phyloP scores from a whole-genome alignment of 805 yeast species.

The Metschnikowia borealis region DNA sequence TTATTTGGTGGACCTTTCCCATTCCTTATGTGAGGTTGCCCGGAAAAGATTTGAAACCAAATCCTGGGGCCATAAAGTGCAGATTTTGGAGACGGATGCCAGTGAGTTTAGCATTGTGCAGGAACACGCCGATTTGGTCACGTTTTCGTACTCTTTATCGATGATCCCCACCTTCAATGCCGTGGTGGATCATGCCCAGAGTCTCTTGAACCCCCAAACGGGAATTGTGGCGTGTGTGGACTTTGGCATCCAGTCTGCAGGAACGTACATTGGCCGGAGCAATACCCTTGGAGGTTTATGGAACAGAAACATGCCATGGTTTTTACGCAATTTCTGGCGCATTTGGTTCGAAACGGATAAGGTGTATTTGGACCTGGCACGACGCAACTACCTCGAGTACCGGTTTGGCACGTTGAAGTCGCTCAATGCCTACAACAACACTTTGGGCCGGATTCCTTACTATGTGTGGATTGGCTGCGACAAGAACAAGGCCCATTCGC shows the following conservation, averaged over 20 bases:
- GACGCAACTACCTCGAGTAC: conserved; percentile 81
- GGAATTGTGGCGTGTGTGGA: conserved; percentile 73
- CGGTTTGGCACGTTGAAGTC: conserved; percentile 78
- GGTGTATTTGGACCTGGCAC: conserved; percentile 72
- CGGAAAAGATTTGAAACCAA: conserved; percentile 45
- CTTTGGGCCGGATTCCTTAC: conserved; percentile 72
- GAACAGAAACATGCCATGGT: conserved; percentile 72
- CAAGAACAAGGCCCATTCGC: conserved; percentile 31
- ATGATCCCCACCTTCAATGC: conserved; percentile 85
- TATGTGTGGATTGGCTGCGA: conserved; percentile 75
- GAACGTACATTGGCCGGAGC: conserved; percentile 62
- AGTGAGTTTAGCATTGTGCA: conserved; percentile 54
- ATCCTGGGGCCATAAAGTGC: conserved; percentile 50
- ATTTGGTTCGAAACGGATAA: conserved; percentile 84
- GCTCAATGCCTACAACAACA: conserved; percentile 59
- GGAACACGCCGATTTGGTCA: conserved; percentile 61
- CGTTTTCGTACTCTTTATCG: conserved; percentile 76
- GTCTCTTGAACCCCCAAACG: conserved; percentile 44
- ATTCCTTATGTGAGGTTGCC: conserved; percentile 74
- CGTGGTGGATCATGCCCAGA: conserved; percentile 64
- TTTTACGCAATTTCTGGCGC: conserved; percentile 77
- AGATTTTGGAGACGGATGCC: conserved; percentile 70
- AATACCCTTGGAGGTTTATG: conserved; percentile 73
- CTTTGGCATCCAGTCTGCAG: conserved; percentile 71
- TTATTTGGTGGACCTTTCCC: conserved; percentile 71